phyloP scores from a whole-genome alignment of 306 rosid genomes.

The Betula pendula region DNA sequence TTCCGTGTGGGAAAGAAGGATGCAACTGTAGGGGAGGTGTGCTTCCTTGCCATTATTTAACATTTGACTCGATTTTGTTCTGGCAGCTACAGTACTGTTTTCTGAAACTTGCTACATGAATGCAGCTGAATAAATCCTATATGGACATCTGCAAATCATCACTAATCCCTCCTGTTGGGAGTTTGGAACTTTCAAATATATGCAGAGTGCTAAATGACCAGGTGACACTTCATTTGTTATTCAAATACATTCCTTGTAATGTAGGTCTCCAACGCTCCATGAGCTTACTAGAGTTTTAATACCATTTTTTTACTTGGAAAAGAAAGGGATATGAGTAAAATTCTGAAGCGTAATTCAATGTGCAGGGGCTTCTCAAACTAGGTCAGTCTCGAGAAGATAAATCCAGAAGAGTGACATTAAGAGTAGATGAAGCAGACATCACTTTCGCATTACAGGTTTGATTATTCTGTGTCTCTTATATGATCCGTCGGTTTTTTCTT shows the following conservation, averaged over 20 bases:
- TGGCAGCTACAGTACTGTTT: not conserved
- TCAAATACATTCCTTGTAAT: not conserved
- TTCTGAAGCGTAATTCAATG: constrained; percentile 18
- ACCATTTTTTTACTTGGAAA: not conserved
- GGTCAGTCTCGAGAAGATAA: constrained; percentile 79
- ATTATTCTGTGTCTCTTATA: not conserved
- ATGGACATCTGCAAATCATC: constrained; percentile 63
- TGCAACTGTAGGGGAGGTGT: constrained; percentile 71
- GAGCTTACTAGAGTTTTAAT: not conserved
- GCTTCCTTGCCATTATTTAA: constrained; percentile 19
- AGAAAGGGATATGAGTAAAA: not conserved
- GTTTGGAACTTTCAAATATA: constrained; percentile 73
- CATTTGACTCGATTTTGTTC: not conserved
- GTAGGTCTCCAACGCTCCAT: not conserved
- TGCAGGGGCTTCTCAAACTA: constrained; percentile 81
- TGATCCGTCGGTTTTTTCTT: not conserved
- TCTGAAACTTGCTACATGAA: constrained; percentile 10
- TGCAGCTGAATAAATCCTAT: constrained; percentile 84
- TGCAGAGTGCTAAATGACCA: constrained; percentile 82
- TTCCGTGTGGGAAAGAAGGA: constrained; percentile 78
- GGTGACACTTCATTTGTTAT: constrained; percentile 38
- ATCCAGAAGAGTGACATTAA: constrained; percentile 61
- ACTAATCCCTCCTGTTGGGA: constrained; percentile 63
- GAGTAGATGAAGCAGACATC: constrained; percentile 71
- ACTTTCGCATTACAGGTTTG: constrained; percentile 77